phyloP scores from a whole-genome alignment of 805 yeast species.

The Wickerhamiella galacta region DNA sequence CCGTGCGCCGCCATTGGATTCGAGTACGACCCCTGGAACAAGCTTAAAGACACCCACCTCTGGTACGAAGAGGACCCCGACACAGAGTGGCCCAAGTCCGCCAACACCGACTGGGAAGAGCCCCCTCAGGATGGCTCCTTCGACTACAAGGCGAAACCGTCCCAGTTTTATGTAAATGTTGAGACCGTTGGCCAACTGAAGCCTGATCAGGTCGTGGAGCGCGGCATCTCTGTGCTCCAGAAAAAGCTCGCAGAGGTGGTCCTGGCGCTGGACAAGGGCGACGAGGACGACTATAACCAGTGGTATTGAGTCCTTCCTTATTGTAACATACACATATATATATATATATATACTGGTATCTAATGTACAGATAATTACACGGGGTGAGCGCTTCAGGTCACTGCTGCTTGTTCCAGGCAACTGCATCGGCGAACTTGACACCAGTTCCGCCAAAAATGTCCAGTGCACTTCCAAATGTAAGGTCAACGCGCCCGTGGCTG shows the following conservation, averaged over 20 bases:
- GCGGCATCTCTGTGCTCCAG: slow-evolving; percentile 73
- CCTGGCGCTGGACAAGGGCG: slow-evolving; percentile 38
- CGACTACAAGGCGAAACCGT: slow-evolving; percentile 70
- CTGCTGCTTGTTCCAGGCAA: slow-evolving; percentile 45
- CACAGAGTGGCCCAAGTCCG: slow-evolving; percentile 83
- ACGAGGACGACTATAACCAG: slow-evolving; percentile 14
- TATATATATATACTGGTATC: neutral
- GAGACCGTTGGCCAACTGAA: slow-evolving; percentile 84
- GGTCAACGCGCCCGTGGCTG: slow-evolving; percentile 71
- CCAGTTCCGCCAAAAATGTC: slow-evolving; percentile 87
- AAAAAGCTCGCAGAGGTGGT: slow-evolving; percentile 80
- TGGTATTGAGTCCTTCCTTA: slow-evolving; percentile 5
- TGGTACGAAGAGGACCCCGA: slow-evolving; percentile 89
- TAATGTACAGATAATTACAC: neutral
- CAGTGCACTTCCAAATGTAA: slow-evolving; percentile 83
- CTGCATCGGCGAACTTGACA: slow-evolving; percentile 61
- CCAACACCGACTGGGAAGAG: slow-evolving; percentile 90
- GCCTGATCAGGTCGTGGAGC: slow-evolving; percentile 75
- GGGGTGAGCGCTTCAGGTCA: neutral
- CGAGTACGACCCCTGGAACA: slow-evolving; percentile 99
- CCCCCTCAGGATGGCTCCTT: slow-evolving; percentile 82
- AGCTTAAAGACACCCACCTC: slow-evolving; percentile 82
- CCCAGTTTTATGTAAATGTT: slow-evolving; percentile 68
- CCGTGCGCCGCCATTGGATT: slow-evolving; percentile 92
- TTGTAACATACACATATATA: neutral